Evolutionary conservation across 2,329 filamentous ascomycete species (phyloP), one percentile per base, ranked within the genome.

Genomic region (Talaromyces albobiverticillius): DNA sequence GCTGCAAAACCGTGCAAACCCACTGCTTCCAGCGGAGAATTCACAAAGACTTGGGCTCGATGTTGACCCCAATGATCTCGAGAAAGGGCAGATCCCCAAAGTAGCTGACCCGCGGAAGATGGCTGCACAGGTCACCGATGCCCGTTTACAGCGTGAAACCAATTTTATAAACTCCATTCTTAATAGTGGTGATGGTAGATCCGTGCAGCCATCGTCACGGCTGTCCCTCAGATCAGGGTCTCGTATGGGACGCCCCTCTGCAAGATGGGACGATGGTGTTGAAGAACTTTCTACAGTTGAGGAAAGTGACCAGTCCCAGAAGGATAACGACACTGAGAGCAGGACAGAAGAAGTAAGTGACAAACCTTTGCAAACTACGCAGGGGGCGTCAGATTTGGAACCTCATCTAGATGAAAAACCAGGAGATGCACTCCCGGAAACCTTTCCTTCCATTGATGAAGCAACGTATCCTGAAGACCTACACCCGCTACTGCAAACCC

Each of bases 51-150:
- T 67, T 2, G 71, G 70, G 9, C 54, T 72, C 14, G 67, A 74
- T 7, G 70, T 69, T 9, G 69, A 77, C 60, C 69, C 74, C 40
- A 67, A 73, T 60, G 67, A 79, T 61, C 57, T 74, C 32, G 71
- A 78, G 59, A 64, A 73, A 67, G 72, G 74, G 40, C 67, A 67
- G 52, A 72, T 77, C 23, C 67, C 71, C 8, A 64, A 66, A 43
- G 66, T 64, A 3, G 60, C 67, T 0, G 67, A 75, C 46, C 69
- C 71, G 25, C 64, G 67, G 14, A 73, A 73, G 53, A 69, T 75
- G 46, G 69, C 71, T 11, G 76, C 76, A 10, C 73, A 76, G 60
- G 69, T 78, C 18, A 72, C 76, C 53, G 76, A 78, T 61, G 68
- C 68, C 25, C 64, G 68, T 1, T 25, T 67, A 41, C 68, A 71